Base-by-base conservation (phyloP, 192 early-diverging fungal species). In the Entomortierella parvispora region DNA sequence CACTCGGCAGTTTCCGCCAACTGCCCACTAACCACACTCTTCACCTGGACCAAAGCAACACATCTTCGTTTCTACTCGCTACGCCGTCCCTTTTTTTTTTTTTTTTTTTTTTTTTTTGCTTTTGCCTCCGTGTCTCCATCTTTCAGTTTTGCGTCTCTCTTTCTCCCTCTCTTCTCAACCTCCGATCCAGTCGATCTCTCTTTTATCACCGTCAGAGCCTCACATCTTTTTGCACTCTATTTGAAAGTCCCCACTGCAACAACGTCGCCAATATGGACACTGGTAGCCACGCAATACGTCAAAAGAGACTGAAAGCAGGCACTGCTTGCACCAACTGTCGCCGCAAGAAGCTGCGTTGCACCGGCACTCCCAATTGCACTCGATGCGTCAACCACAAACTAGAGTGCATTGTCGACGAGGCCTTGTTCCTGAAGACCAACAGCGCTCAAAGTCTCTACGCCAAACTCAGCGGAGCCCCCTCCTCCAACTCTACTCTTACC, bases 291-390 rank as follows among this genome's bases (percentile, higher is more conserved):
- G 58, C 18, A 25, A 40, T 43, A 26, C 37, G 68, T 9, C 68
- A 69, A 28, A 69, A 61, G 58, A 56, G 68, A 3, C 26, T 69
- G 8, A 69, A 69, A 43, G 68, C 68, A 20, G 68, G 68, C n/a
- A 69, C 68, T 9, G 68, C 68, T 17, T 69, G 68, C 68, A 69
- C 58, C 10, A 60, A 69, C 31, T 69, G 68, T 37, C 68, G 68
- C 22, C 58, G 48, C 28, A 69, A 69, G 43, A 69, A 69, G 40
- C 23, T 68, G 15, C 29, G 58, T 23, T 69, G 68, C 58, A 61
- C 68, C 14, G 68, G 68, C 58, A 69, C 58, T 15, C 68, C 58
- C 26, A 51, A 69, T 10, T 69, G 68, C 15, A 50, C 31, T 40
- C 48, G 68, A 3, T 69, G 68, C 46, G 42, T 69, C 40, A 37